Evolutionary conservation across 495 filamentous ascomycete species (phyloP), one percentile per base, ranked within the genome.

Genomic region (Apodospora peruviana): DNA sequence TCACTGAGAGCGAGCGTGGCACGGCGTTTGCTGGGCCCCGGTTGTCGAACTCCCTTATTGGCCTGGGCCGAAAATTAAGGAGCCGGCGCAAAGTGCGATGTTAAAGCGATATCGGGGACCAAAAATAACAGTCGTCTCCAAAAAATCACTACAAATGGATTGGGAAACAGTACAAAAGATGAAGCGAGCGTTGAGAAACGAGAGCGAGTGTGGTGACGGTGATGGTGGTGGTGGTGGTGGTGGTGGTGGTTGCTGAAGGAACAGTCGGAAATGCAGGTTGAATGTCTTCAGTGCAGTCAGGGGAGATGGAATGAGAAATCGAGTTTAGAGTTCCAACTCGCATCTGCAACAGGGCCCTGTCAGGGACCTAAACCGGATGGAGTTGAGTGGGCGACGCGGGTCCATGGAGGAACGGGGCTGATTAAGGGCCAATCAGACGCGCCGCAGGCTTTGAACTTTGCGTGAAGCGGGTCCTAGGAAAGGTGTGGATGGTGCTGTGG

Each of bases 171-270:
- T 21, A 38, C 3, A 46, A 12, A 11, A 27, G 10, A 21, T 23
- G 24, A 41, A 58, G 48, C 56, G 55, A 53, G 35, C 43, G 55
- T 57, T 37, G 36, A 25, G 35, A 40, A n/a, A 36, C 21, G 12
- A 40, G 42, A 58, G 52, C 56, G 56, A 59, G 50, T 34, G 56
- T 55, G 51, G n/a, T n/a, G n/a, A n/a, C n/a, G n/a, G n/a, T n/a
- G n/a, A n/a, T n/a, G n/a, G n/a, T n/a, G n/a, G n/a, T n/a, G n/a
- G n/a, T n/a, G n/a, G n/a, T n/a, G n/a, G n/a, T n/a, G n/a, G n/a
- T n/a, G n/a, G 32, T 46, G 37, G 43, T 47, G 51, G 50, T 59
- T 56, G 49, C 52, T 48, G 43, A 56, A 56, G 56, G 39, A 59
- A 59, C 56, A 54, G 27, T 35, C 47, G 50, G 38, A 39, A 48